Conservation (phyloP, 192 early-diverging fungal genomes). For the Mortierella claussenii region DNA sequence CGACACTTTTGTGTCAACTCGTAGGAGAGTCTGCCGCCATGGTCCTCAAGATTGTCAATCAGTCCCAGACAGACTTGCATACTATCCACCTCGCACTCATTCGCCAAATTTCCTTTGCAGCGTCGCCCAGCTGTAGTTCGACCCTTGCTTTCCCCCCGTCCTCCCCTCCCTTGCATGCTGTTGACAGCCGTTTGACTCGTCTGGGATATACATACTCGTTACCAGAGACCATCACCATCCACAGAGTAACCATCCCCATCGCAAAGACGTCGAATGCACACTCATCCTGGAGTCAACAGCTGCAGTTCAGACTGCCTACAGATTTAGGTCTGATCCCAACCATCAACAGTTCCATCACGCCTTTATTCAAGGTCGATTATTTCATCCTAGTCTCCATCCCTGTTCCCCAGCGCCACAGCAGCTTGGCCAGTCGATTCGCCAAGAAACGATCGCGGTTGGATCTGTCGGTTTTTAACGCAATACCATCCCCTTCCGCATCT, state of each 20-base stretch:
- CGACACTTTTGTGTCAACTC: too few species aligned
- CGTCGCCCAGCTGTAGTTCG: too few species aligned
- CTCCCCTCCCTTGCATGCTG: not conserved
- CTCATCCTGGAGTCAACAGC: constrained; percentile 29
- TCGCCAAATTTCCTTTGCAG: constrained; percentile 14
- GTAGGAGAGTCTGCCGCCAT: constrained; percentile 31
- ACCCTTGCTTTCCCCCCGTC: not conserved
- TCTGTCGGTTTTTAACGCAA: constrained; percentile 5
- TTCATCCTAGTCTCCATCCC: constrained; percentile 22
- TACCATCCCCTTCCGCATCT: not conserved
- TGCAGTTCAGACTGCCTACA: constrained; percentile 26
- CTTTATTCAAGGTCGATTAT: constrained; percentile 27
- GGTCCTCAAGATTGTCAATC: constrained; percentile 21
- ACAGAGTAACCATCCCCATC: constrained; percentile 27
- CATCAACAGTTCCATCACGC: constrained; percentile 13
- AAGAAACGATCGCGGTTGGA: constrained; percentile 8
- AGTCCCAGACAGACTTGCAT: constrained; percentile 16
- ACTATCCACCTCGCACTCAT: constrained; percentile 31
- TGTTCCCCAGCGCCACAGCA: constrained; percentile 12
- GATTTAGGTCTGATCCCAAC: constrained; percentile 17
- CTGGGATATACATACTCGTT: not conserved
- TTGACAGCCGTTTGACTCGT: too few species aligned
- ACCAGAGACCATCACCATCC: constrained; percentile 10
- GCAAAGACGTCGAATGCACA: constrained; percentile 15
- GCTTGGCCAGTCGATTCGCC: constrained; percentile 22